phyloP scores from a whole-genome alignment of 1,139 yeast species.

The Meyerozyma carpophila region DNA sequence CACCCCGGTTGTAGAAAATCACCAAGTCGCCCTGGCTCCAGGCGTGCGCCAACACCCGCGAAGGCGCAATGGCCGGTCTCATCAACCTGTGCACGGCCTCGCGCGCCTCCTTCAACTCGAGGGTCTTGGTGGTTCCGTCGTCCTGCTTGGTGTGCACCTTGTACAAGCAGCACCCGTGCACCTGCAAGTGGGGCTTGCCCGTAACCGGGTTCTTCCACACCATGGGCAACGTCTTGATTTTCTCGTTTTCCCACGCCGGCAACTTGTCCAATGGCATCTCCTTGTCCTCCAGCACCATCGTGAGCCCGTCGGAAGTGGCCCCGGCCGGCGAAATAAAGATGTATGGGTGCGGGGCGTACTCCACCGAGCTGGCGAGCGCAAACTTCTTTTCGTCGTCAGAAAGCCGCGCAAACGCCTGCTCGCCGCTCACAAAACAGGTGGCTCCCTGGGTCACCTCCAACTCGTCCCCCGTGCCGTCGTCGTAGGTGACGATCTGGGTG shows the following conservation, averaged over 20 bases:
- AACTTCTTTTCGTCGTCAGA: conserved; percentile 65
- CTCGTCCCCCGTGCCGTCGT: conserved; percentile 59
- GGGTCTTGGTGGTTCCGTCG: conserved; percentile 44
- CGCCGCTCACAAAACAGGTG: conserved; percentile 81
- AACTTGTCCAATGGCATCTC: conserved; percentile 61
- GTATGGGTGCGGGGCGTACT: conserved; percentile 89
- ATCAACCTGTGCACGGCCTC: conserved; percentile 61
- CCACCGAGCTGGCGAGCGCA: conserved; percentile 71
- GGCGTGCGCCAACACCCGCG: conserved; percentile 68
- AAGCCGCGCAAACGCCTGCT: conserved; percentile 62
- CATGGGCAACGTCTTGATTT: conserved; percentile 71
- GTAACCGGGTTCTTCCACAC: conserved; percentile 94
- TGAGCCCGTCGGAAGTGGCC: conserved; percentile 80
- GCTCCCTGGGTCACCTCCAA: conserved; percentile 75
- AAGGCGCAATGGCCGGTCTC: conserved; percentile 82
- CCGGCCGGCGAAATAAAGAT: conserved; percentile 74
- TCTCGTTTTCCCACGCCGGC: conserved; percentile 76
- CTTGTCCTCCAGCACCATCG: conserved; percentile 77
- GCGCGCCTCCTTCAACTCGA: conserved; percentile 68
- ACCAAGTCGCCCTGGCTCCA: conserved; percentile 84
- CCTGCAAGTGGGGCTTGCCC: conserved; percentile 73
- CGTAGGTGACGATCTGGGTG: conserved; percentile 49
- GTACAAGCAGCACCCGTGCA: conserved; percentile 81
- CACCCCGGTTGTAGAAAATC: conserved; percentile 80
- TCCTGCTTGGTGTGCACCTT: conserved; percentile 51